Conservation (phyloP, 2,329 filamentous ascomycete genomes). For the Colletotrichum sp. region DNA sequence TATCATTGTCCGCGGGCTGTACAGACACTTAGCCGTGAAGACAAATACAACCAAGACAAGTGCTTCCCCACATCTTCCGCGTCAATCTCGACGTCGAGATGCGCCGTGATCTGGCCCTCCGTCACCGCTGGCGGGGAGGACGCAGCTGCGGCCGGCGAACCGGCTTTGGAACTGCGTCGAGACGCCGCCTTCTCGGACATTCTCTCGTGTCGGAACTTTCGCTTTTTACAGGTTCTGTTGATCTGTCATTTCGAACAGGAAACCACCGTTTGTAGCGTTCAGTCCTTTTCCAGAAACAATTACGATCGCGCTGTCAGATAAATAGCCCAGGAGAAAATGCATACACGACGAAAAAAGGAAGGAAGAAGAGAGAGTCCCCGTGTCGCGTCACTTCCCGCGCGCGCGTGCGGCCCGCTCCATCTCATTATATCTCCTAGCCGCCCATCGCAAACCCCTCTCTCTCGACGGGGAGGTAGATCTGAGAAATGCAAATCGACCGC, state of each 20-base stretch:
- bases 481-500: not conserved
- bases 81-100: not conserved
- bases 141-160: not conserved
- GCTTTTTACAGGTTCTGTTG: fast-evolving
- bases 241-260: not conserved
- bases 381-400: not conserved
- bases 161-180: not conserved
- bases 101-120: not conserved
- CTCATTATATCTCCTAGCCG: not conserved
- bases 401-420: not conserved
- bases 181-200: not conserved
- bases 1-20: not conserved
- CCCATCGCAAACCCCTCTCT: not conserved
- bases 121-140: not conserved
- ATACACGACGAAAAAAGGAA: not conserved
- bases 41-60: not conserved
- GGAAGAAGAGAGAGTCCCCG: not conserved
- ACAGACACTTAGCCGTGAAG: not conserved
- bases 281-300: fast-evolving
- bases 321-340: not conserved
- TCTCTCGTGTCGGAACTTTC: not conserved
- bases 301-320: not conserved
- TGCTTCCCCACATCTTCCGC: not conserved
- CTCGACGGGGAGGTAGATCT: not conserved
- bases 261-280: not conserved